Base-by-base conservation (phyloP, 352 stramenopile species). In the Aphanomyces stellatus region DNA sequence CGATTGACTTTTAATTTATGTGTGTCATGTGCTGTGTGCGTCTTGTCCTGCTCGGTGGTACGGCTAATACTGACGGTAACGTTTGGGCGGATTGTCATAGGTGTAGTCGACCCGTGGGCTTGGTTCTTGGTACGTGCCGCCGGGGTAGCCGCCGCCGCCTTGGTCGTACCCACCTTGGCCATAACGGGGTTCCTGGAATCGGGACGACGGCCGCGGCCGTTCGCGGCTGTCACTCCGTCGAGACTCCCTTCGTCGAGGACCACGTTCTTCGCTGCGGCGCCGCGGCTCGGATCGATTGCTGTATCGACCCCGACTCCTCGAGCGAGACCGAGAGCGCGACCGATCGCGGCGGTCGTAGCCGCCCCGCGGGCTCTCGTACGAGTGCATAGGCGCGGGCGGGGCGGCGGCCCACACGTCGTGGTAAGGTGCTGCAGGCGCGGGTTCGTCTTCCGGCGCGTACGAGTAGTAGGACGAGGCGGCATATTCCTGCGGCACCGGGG, bases 1-100 rank as follows among this genome's bases (percentile, higher is more conserved):
- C 49, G 6, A 53, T 53, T 53, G 46, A 53, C 10, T 53, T 53
- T 28, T 53, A 53, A 53, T 53, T 53, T 53, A 28, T 53, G 24
- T 53, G n/a, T n/a, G n/a, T n/a, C n/a, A n/a, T n/a, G n/a, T 17
- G 37, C 37, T 43, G 37, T 37, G n/a, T 53, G 46, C 8, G 22
- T 46, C 37, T 46, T 19, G 13, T 17, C 17, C 37, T 46, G 11
- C n/a, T n/a, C 37, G 13, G 0, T 19, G 37, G 13, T 46, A 11
- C 37, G n/a, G 13, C n/a, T 46, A 46, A 28, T 53, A 53, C 46
- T 28, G 46, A 15, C 46, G 37, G n/a, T 46, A 46, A 19, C 37
- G 37, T 19, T 46, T 46, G 37, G 37, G n/a, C 37, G 11, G 11
- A 19, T 46, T 19, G 37, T 46, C 37, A 19, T 46, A 46, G 37